Base-by-base conservation (phyloP, 768 basidiomycete genomes). In the Hortiboletus campestris region DNA sequence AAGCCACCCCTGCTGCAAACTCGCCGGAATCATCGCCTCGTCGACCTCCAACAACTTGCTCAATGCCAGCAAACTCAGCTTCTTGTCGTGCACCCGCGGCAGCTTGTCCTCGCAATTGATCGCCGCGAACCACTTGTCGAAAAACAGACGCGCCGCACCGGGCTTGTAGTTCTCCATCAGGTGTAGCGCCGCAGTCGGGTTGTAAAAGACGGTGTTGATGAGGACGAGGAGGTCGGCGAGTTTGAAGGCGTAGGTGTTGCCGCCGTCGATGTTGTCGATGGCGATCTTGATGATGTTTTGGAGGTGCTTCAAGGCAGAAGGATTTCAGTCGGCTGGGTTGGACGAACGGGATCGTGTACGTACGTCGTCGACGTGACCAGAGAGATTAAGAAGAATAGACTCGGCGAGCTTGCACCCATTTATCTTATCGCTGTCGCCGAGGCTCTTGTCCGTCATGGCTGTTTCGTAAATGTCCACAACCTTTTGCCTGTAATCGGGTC, bases 11-110 rank as follows among this genome's bases (percentile, higher is more conserved):
- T 84, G 84, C 56, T 80, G 78, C 58, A 92, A 71, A 17, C 72
- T 69, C 40, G 78, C 78, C 3, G 88, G 90, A 35, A 91, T 78
- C 46, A 66, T 67, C 10, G 69, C 67, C 2, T 81, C 79, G 13
- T 84, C 76, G 71, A 91, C 74, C 72, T 93, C 90, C 66, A 96
- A 75, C 55, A 94, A 72, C 43, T 85, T 84, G 58, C 86, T 89
- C 53, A 95, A 69, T 11, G 92, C 84, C 54, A 90, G 68, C 53
- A 94, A 83, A 61, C 82, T 84, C 54, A 95, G 75, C 72, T 88
- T 92, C 80, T 94, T 93, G 74, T 95, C 92, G 67, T 96, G 92
- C 42, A 96, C 91, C 19, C 92, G 83, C 13, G 91, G 89, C 35
- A 94, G 79, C 46, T 78, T 80, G 25, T 69, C 75, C 16, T 79